Evolutionary conservation across 169 alveolate genomes (phyloP).

Genomic region (Toxoplasma gondii): DNA sequence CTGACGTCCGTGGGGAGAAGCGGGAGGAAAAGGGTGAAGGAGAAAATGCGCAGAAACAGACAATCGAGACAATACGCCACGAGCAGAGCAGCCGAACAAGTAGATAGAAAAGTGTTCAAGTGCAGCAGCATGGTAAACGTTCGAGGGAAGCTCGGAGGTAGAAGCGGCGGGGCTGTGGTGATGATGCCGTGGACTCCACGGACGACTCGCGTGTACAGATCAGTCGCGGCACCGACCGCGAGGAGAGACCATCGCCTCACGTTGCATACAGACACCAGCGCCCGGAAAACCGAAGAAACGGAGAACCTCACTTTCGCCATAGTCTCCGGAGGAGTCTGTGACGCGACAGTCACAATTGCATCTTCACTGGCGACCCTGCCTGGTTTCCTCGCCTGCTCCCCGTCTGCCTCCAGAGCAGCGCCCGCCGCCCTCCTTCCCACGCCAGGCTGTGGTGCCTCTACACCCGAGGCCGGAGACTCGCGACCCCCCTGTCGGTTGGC

Average conservation of each 20-base stretch:
- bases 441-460: not conserved
- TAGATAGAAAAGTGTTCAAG: slow-evolving; percentile 31
- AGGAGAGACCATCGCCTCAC: not conserved
- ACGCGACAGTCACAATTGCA: not conserved
- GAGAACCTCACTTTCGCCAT: too few relatives aligned
- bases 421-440: not conserved
- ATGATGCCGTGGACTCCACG: not conserved
- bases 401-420: not conserved
- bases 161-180: slow-evolving; percentile 30
- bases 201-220: not conserved
- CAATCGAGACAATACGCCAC: slow-evolving; percentile 55
- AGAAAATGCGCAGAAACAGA: slow-evolving; percentile 33
- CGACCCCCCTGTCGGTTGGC: not conserved
- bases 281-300: too few relatives aligned
- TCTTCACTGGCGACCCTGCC: not conserved
- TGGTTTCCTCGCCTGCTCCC: not conserved
- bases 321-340: too few relatives aligned
- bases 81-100: slow-evolving; percentile 53
- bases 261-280: too few relatives aligned
- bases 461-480: not conserved
- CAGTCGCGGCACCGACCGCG: not conserved
- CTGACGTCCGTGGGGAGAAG: slow-evolving; percentile 28
- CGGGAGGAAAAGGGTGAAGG: slow-evolving; percentile 42
- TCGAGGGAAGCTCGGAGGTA: slow-evolving; percentile 19
- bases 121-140: slow-evolving; percentile 27